These are phyloP conservation scores for Chrysosphaeria jannelii DNA, from an alignment of 2,329 filamentous ascomycete species.

Conservation along the genomic window DNA sequence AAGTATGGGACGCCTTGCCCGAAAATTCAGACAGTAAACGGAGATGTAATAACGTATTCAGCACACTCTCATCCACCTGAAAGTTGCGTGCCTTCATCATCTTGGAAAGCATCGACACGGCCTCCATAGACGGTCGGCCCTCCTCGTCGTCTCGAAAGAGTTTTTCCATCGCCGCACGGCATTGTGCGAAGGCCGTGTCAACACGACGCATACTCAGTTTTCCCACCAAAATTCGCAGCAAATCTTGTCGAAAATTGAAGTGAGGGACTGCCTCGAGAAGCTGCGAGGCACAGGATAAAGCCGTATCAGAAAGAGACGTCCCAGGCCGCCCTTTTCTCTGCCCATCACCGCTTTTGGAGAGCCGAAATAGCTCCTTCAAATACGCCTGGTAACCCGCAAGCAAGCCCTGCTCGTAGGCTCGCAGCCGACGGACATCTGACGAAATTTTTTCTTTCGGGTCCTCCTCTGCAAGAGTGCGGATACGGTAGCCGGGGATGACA, in stretches of 20 bases:
- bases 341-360: constrained; percentile 21
- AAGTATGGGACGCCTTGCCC: constrained; percentile 51
- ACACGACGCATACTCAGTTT: constrained; percentile 46
- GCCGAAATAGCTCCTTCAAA: constrained; percentile 39
- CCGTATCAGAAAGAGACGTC: constrained; percentile 38
- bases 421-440: constrained; percentile 62
- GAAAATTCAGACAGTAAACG: constrained; percentile 69
- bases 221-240: constrained; percentile 62
- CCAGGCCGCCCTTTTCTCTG: no score
- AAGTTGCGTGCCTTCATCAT: constrained; percentile 86
- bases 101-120: constrained; percentile 56
- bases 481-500: constrained; percentile 84
- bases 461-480: constrained; percentile 52
- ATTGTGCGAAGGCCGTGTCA: constrained; percentile 42
- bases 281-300: constrained; percentile 60
- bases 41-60: constrained; percentile 77
- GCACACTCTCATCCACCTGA: constrained; percentile 49
- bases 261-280: constrained; percentile 62
- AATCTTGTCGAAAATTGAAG: constrained; percentile 81
- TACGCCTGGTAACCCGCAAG: constrained; percentile 65
- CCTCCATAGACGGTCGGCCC: constrained; percentile 63
- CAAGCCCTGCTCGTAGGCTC: constrained; percentile 65
- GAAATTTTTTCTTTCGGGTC: constrained; percentile 53
- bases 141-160: constrained; percentile 74
- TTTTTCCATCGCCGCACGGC: constrained; percentile 46